Evolutionary conservation across 192 early-diverging fungal genomes (phyloP), one percentile per base, ranked within the genome.

Genomic region (Coemansia sp.): DNA sequence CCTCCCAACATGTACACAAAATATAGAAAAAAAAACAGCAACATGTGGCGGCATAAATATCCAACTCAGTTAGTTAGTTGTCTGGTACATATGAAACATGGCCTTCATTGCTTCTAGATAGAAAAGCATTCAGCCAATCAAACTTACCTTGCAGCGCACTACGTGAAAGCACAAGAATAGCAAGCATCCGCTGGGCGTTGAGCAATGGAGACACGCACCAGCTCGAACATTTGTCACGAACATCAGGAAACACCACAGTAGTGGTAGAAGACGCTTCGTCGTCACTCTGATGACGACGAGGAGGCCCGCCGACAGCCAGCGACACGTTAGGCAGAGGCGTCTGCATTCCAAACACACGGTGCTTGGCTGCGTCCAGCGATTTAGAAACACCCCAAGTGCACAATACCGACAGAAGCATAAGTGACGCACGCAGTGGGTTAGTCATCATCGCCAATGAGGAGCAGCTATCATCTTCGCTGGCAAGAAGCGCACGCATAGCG

Each of bases 181-280:
- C 75, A 52, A 84, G 63, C 76, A 75, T 78, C 18, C 81, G 81
- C 67, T 84, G 81, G 0, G 81, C 66, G n/a, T 84, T 84, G n/a
- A 84, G 76, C 41, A 72, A 41, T 45, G 72, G 62, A 56, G 81
- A 84, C 48, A 79, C 47, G 60, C 81, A 84, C 81, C 81, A 84
- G 71, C 73, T 68, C 48, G 64, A 32, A 18, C 70, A 15, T 15
- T n/a, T 32, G 39, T 40, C 52, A 4, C 47, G 23, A 0, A 18
- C n/a, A 38, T 59, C 41, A 0, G 76, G 81, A 48, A 84, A 79
- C 67, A 75, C 11, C n/a, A 72, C 56, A 8, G 81, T 72, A 49
- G 60, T 38, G 19, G 42, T 61, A 50, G 9, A 21, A 50, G 9
- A 21, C 7, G 52, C 4, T 7, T 9, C 9, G 23, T 64, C 76